phyloP scores from a whole-genome alignment of 176 grass and related monocot genomes.

The Eremochloa ophiuroides region DNA sequence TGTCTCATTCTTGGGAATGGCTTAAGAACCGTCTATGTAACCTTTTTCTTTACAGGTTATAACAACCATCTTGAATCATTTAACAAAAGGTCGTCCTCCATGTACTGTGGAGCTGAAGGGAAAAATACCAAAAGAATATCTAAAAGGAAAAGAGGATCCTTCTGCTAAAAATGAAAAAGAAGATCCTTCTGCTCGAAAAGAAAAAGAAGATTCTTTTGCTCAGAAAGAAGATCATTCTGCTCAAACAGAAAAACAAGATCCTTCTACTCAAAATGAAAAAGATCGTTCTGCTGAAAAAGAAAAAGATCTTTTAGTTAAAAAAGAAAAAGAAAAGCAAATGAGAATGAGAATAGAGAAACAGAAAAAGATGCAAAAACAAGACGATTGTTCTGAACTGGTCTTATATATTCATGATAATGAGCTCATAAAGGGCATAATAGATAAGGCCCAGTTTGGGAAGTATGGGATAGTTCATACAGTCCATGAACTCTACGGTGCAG shows the following conservation, averaged over 20 bases:
- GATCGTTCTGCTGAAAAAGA: neutral
- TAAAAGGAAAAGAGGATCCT: neutral
- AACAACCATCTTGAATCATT: conserved; percentile 80
- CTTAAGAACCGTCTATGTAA: neutral
- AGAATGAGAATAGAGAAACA: neutral
- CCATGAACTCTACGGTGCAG: conserved; percentile 88
- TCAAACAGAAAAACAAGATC: neutral
- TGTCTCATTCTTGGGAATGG: conserved; percentile 7
- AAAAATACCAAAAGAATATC: conserved; percentile 64
- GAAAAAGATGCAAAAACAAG: neutral
- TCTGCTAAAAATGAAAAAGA: neutral
- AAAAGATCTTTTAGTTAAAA: neutral
- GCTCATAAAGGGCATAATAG: conserved; percentile 86
- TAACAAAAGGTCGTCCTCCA: conserved; percentile 71
- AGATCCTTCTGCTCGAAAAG: neutral
- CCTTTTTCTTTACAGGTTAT: conserved; percentile 60
- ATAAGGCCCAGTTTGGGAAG: conserved; percentile 84
- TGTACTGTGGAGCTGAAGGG: conserved; percentile 69
- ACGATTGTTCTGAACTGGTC: conserved; percentile 25
- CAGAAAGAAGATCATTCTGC: neutral
- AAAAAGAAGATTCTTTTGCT: neutral
- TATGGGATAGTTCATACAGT: conserved; percentile 85
- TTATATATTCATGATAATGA: conserved; percentile 64
- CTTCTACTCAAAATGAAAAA: neutral
- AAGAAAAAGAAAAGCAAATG: neutral